Percentiles rank a stretch among this genome's conserved stretches.
phyloP scores from a whole-genome alignment of 805 yeast species.

The Candida tammaniensis region DNA sequence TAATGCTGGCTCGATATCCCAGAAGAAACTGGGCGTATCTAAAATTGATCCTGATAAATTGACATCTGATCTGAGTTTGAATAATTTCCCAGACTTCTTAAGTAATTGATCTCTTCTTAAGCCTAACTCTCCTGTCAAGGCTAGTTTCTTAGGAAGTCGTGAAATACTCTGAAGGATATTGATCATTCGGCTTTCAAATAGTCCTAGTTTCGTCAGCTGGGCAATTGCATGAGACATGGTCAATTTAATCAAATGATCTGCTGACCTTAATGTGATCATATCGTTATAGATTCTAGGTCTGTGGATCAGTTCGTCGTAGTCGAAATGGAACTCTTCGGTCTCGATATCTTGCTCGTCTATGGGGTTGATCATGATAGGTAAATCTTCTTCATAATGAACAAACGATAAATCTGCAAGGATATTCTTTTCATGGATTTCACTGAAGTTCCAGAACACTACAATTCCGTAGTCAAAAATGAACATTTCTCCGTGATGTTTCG shows the following conservation, averaged over 20 bases:
- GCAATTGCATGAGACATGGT: slow-evolving; percentile 97
- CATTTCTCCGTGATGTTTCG: slow-evolving; percentile 75
- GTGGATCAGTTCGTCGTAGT: slow-evolving; percentile 60
- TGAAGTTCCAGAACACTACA: slow-evolving; percentile 97
- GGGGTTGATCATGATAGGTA: slow-evolving; percentile 62
- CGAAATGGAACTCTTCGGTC: slow-evolving; percentile 82
- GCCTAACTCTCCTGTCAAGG: slow-evolving; percentile 85
- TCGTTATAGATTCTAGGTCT: slow-evolving; percentile 85
- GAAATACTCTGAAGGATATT: slow-evolving; percentile 79
- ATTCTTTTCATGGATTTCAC: slow-evolving; percentile 89
- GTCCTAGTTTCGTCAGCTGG: slow-evolving; percentile 86
- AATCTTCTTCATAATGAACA: slow-evolving; percentile 43
- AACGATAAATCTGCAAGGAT: slow-evolving; percentile 88
- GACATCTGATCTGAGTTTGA: slow-evolving; percentile 89
- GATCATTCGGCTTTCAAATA: slow-evolving; percentile 91
- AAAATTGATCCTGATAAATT: slow-evolving; percentile 85
- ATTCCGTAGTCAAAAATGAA: slow-evolving; percentile 91
- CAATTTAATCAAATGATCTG: slow-evolving; percentile 88
- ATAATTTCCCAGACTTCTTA: slow-evolving; percentile 85
- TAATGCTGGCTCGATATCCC: slow-evolving; percentile 92
- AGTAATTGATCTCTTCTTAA: slow-evolving; percentile 79
- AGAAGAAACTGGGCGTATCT: slow-evolving; percentile 94
- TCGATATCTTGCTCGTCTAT: slow-evolving; percentile 87
- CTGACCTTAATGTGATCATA: slow-evolving; percentile 84
- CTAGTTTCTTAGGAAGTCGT: slow-evolving; percentile 84